These are phyloP conservation scores for Taphrina pruni DNA, from an alignment of 1,139 yeast species.

Conservation along the genomic window DNA sequence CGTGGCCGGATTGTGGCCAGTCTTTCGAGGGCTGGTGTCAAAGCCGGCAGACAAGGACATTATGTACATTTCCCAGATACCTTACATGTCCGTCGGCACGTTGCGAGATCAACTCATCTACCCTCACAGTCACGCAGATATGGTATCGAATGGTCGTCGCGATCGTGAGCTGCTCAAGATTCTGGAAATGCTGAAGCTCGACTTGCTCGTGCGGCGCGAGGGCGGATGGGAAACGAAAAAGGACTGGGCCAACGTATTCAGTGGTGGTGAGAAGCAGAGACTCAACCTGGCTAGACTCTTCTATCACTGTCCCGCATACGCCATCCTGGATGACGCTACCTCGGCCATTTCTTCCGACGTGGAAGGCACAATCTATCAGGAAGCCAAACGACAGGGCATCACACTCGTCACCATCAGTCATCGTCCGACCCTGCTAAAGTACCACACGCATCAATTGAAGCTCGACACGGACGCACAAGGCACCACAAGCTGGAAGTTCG, in stretches of 20 bases:
- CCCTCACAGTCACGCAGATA: constrained; percentile 78
- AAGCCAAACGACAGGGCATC: constrained; percentile 70
- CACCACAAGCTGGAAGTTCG: constrained; percentile 56
- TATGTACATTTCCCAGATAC: constrained; percentile 78
- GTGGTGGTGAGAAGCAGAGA: constrained; percentile 96
- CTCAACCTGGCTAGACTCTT: constrained; percentile 86
- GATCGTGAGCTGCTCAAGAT: constrained; percentile 74
- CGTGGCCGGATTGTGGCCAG: constrained; percentile 90
- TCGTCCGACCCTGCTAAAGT: constrained; percentile 81
- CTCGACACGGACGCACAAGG: constrained; percentile 68
- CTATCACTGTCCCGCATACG: constrained; percentile 80
- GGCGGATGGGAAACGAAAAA: constrained; percentile 67
- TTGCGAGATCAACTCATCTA: constrained; percentile 86
- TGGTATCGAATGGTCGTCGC: constrained; percentile 71
- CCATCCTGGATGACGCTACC: constrained; percentile 89
- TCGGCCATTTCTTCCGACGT: constrained; percentile 91
- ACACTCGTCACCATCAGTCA: constrained; percentile 85
- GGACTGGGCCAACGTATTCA: constrained; percentile 88
- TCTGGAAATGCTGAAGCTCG: constrained; percentile 76
- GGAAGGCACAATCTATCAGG: constrained; percentile 84
- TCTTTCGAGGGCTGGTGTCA: constrained; percentile 78
- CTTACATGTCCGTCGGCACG: constrained; percentile 78
- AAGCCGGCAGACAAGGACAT: constrained; percentile 77
- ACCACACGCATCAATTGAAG: constrained; percentile 71
- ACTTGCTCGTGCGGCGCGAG: constrained; percentile 70